These are phyloP conservation scores for Purshia tridentata DNA, from an alignment of 306 rosid genomes.

Conservation along the genomic window DNA sequence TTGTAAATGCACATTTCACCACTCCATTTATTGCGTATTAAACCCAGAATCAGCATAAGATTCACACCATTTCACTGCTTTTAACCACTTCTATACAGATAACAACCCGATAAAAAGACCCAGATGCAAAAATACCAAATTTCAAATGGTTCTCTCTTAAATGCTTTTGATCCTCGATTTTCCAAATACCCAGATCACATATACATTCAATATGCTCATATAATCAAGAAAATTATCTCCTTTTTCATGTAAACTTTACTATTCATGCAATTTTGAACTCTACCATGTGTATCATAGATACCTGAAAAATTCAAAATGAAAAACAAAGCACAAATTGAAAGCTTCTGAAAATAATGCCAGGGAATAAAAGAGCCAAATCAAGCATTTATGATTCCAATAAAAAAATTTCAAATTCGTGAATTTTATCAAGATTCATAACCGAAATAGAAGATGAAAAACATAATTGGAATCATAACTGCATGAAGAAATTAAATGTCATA, in stretches of 20 bases:
- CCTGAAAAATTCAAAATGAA: slow-evolving; percentile 34
- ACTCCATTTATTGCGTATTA: background rate
- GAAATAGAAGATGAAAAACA: slow-evolving; percentile 28
- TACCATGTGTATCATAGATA: slow-evolving; percentile 20
- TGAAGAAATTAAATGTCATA: slow-evolving; percentile 19
- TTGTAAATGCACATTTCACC: slow-evolving; percentile 27
- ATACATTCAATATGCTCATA: slow-evolving; percentile 28
- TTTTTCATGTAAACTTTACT: slow-evolving; percentile 16
- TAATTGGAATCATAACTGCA: slow-evolving; percentile 35
- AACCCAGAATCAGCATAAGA: slow-evolving; percentile 16
- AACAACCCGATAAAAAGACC: slow-evolving; percentile 22
- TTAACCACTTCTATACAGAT: slow-evolving; percentile 13
- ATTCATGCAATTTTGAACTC: slow-evolving; percentile 30
- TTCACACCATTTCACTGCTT: slow-evolving; percentile 33
- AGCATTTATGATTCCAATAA: slow-evolving; percentile 19
- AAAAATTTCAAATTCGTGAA: slow-evolving; percentile 15
- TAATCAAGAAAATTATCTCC: slow-evolving; percentile 30
- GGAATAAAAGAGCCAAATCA: slow-evolving; percentile 27
- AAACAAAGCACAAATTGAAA: slow-evolving; percentile 12
- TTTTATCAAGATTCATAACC: slow-evolving; percentile 36
- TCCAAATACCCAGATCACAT: slow-evolving; percentile 29
- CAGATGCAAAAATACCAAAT: slow-evolving; percentile 25
- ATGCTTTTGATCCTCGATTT: slow-evolving; percentile 29
- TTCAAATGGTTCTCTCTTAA: slow-evolving; percentile 15
- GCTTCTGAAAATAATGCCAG: slow-evolving; percentile 13